Conservation (phyloP, 257 asterid species). For the Scutellaria baicalensis region DNA sequence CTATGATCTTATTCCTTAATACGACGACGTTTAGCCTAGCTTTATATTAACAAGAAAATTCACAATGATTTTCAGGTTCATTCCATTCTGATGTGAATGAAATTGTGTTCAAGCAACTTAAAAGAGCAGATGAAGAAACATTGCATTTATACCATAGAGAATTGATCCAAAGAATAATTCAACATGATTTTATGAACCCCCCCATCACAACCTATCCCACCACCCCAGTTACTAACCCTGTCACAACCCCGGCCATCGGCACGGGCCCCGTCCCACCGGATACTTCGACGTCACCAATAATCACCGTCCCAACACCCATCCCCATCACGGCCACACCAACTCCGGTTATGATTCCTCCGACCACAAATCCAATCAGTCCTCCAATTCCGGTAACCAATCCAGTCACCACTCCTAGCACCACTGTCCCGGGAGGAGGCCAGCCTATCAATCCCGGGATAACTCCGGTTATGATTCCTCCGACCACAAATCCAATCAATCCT, state of each 20-base stretch:
- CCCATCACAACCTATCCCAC: slow-evolving; percentile 33
- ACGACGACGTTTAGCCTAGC: too few species aligned
- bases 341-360: slow-evolving; percentile 28
- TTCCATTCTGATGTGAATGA: background rate
- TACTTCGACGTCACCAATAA: slow-evolving; percentile 14
- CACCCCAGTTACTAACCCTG: slow-evolving; percentile 57
- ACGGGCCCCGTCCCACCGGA: slow-evolving; percentile 35
- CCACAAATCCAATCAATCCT: slow-evolving; percentile 19
- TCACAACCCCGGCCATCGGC: slow-evolving; percentile 50
- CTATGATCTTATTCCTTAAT: too few species aligned
- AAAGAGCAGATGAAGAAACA: slow-evolving; percentile 8
- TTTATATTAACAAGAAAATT: background rate
- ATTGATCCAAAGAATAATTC: slow-evolving; percentile 18
- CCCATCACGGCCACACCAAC: slow-evolving; percentile 31
- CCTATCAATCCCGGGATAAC: background rate
- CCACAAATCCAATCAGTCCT: slow-evolving; percentile 19
- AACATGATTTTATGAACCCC: slow-evolving; percentile 33
- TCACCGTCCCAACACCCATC: slow-evolving; percentile 40
- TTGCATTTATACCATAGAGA: slow-evolving; percentile 20
- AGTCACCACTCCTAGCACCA: slow-evolving; percentile 31
- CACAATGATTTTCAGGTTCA: slow-evolving; percentile 23
- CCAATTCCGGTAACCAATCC: slow-evolving; percentile 38
- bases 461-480: slow-evolving; percentile 18
- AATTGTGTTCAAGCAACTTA: slow-evolving; percentile 9
- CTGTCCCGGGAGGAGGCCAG: slow-evolving; percentile 19